Conservation (phyloP, 495 filamentous ascomycete genomes). For the Haplographium delicatum region DNA sequence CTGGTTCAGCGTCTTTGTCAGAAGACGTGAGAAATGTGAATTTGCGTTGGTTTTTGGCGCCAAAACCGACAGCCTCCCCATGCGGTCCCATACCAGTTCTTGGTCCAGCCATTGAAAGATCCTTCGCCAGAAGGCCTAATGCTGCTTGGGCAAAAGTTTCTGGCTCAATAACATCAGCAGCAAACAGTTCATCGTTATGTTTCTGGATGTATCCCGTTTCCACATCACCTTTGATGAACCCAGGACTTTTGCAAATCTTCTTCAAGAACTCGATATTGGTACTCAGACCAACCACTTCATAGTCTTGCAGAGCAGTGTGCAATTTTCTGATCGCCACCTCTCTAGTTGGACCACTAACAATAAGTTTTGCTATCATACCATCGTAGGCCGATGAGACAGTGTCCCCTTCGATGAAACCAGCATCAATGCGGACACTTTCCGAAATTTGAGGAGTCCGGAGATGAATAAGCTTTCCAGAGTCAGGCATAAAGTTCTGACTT, state of each 20-base stretch:
- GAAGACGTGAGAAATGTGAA: slow-evolving; percentile 46
- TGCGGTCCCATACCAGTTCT: slow-evolving; percentile 29
- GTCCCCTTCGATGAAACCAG: slow-evolving; percentile 86
- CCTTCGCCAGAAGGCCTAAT: slow-evolving; percentile 56
- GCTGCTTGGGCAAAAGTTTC: slow-evolving; percentile 82
- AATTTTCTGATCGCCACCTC: slow-evolving; percentile 81
- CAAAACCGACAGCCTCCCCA: slow-evolving; percentile 51
- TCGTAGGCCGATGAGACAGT: slow-evolving; percentile 95
- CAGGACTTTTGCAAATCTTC: slow-evolving; percentile 68
- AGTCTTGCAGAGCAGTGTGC: slow-evolving; percentile 74
- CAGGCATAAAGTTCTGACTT: slow-evolving; percentile 81
- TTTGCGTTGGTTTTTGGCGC: slow-evolving; percentile 35
- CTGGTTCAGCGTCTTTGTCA: slow-evolving; percentile 35
- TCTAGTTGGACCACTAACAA: slow-evolving; percentile 76
- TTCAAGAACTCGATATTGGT: slow-evolving; percentile 99
- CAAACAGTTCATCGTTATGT: slow-evolving; percentile 69
- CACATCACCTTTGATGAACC: slow-evolving; percentile 81
- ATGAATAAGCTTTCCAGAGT: slow-evolving; percentile 84
- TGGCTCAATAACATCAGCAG: slow-evolving; percentile 42
- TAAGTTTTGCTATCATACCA: slow-evolving; percentile 98
- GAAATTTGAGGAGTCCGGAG: slow-evolving; percentile 65
- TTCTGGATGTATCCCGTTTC: slow-evolving; percentile 96
- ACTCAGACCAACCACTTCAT: slow-evolving; percentile 85
- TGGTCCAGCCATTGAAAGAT: slow-evolving; percentile 24
- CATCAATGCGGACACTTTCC: slow-evolving; percentile 80